Evolutionary conservation across 78 protist genomes (phyloP), one percentile per base, ranked within the genome.

Genomic region (Pigoraptor vietnamica): DNA sequence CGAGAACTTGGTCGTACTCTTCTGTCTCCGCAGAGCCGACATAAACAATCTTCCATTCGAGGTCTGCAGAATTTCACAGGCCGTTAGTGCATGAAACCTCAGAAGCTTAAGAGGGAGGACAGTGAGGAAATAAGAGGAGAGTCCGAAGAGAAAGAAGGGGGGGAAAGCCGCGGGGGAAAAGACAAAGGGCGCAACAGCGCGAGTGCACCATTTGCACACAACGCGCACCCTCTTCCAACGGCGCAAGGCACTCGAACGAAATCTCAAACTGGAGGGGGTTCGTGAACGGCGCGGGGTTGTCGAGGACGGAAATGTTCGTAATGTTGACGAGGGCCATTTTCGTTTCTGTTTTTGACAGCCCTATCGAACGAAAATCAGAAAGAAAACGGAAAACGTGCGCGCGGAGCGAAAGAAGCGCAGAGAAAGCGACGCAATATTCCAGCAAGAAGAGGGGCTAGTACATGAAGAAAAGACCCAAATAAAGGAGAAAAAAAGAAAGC

Each of bases 21-120:
- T 81, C 92, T 0, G n/a, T 25, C 35, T 95, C 93, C 29, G 97
- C 93, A 6, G 94, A 89, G 34, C 97, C 97, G 33, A 96, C 97
- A 36, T 96, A 96, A 23, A 94, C 36, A 9, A 96, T 1, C 83
- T 87, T 91, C 96, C 96, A 96, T 24, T 96, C 97, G 33, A 95
- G 90, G 48, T 95, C 97, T 89, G 81, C 34, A 86, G 56, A 2
- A 40, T 14, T n/a, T n/a, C n/a, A n/a, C n/a, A n/a, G n/a, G n/a
- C n/a, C n/a, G n/a, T n/a, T n/a, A n/a, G n/a, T n/a, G n/a, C n/a
- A n/a, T n/a, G n/a, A n/a, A n/a, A n/a, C n/a, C n/a, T n/a, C n/a
- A n/a, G n/a, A n/a, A n/a, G n/a, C n/a, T n/a, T n/a, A n/a, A n/a
- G n/a, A n/a, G n/a, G n/a, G n/a, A n/a, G n/a, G n/a, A n/a, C n/a